Base-by-base conservation (phyloP, 1,139 yeast genomes). In the Protomyces macrosporus region DNA sequence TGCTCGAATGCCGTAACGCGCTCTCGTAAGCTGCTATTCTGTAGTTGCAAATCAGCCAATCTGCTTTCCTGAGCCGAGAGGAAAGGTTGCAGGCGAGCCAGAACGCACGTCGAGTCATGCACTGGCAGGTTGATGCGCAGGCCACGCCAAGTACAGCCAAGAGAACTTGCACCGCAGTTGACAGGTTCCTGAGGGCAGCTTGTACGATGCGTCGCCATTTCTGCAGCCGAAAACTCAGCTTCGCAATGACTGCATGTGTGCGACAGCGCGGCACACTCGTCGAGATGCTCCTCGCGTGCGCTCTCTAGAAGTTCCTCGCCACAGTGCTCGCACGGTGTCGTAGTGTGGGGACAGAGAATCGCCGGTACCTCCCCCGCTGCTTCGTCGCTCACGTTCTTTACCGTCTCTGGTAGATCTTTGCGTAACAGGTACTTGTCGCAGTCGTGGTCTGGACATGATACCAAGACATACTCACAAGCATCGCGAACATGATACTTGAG, bases 221-320 rank as follows among this genome's bases (percentile, higher is more conserved):
- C 62, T n/a, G 6, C 42, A 12, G 48, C 42, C 5, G 42, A 14
- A 33, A 52, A 58, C n/a, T 58, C 62, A 12, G 16, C 40, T 16
- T 12, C 6, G 35, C 62, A 58, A 32, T 58, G 36, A 5, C 33
- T 33, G 36, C 62, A 58, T 14, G 14, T 33, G 9, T 58, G 62
- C 5, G 62, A 58, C 12, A 58, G 35, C 23, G 53, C 62, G n/a
- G 42, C 4, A 42, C 62, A 58, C 32, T 58, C 56, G 35, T 58
- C 56, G 10, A 58, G 56, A 51, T 58, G 62, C n/a, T 33, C 33
- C 16, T 12, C n/a, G 9, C 33, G 10, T 5, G 42, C 53, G 4
- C 36, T n/a, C 42, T 34, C 42, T 39, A 58, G 42, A 3, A 58
- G 35, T 6, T 32, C 56, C 33, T 58, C 45, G n/a, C 45, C 37